Percentiles rank a stretch among this genome's conserved stretches.
Evolutionary conservation across 441 rosid genomes (phyloP).

Genomic region (Macaranga tanarius): DNA sequence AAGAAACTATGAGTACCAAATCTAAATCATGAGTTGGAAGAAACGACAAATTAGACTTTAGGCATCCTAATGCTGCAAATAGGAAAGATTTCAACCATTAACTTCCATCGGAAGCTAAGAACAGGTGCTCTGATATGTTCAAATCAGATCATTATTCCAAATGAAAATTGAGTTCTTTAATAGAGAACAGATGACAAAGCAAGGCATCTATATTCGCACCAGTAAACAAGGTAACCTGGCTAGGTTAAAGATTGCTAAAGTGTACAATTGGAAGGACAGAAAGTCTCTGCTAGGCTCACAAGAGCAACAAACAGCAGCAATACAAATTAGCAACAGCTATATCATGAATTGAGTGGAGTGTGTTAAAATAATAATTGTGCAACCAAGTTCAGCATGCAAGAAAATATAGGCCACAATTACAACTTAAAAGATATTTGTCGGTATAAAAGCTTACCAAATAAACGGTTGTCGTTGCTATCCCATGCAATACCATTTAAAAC

Average conservation of each 20-base stretch:
- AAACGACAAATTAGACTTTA: background rate
- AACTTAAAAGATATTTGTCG: background rate
- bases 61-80: background rate
- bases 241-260: background rate
- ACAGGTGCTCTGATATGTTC: too few species aligned
- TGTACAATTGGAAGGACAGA: background rate
- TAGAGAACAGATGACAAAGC: background rate
- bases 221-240: background rate
- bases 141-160: background rate
- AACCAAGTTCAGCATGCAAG: background rate
- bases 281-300: background rate
- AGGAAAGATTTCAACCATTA: background rate
- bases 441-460: constrained; percentile 61
- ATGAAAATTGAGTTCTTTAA: background rate
- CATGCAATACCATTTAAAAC: constrained; percentile 96
- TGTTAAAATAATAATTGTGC: background rate
- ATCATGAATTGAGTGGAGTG: background rate
- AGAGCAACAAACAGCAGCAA: background rate
- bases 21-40: background rate
- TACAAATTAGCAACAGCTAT: background rate
- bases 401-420: background rate
- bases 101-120: background rate
- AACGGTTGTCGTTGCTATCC: constrained; percentile 61
- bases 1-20: background rate
- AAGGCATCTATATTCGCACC: background rate